phyloP scores from a whole-genome alignment of 345 rosid genomes.

The Tarenaya hassleriana region DNA sequence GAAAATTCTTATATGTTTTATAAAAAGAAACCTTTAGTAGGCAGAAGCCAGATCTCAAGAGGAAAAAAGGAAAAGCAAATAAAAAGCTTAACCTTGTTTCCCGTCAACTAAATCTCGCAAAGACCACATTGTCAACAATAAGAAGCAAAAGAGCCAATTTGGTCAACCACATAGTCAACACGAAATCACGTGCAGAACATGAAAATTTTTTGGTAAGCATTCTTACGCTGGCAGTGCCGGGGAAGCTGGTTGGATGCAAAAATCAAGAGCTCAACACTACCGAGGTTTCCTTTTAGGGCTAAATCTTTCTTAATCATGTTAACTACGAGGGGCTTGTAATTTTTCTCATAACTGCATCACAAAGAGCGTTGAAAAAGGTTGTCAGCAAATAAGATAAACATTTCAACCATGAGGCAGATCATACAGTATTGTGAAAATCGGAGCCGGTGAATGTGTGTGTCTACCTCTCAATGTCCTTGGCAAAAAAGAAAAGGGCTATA shows the following conservation, averaged over 20 bases:
- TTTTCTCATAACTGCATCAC: slow-evolving; percentile 64
- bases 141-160: neutral
- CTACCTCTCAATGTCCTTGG: slow-evolving; percentile 81
- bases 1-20: too few species aligned
- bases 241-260: slow-evolving; percentile 91
- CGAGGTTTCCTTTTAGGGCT: slow-evolving; percentile 75
- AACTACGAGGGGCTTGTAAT: slow-evolving; percentile 72
- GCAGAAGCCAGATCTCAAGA: too few species aligned
- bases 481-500: slow-evolving; percentile 94
- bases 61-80: too few species aligned
- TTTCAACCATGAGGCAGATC: slow-evolving; percentile 1
- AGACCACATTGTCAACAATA: neutral
- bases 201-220: slow-evolving; percentile 14
- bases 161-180: neutral
- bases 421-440: slow-evolving; percentile 4
- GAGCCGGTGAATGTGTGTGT: neutral
- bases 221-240: slow-evolving; percentile 79
- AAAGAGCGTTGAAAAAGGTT: slow-evolving; percentile 16
- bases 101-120: neutral
- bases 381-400: slow-evolving; percentile 10
- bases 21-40: too few species aligned
- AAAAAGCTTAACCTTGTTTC: too few species aligned
- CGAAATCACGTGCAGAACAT: slow-evolving; percentile 1
- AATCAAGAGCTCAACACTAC: slow-evolving; percentile 69
- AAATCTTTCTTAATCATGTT: slow-evolving; percentile 72